Conservation (phyloP, 805 yeast species). For the Myxozyma mucilagina region DNA sequence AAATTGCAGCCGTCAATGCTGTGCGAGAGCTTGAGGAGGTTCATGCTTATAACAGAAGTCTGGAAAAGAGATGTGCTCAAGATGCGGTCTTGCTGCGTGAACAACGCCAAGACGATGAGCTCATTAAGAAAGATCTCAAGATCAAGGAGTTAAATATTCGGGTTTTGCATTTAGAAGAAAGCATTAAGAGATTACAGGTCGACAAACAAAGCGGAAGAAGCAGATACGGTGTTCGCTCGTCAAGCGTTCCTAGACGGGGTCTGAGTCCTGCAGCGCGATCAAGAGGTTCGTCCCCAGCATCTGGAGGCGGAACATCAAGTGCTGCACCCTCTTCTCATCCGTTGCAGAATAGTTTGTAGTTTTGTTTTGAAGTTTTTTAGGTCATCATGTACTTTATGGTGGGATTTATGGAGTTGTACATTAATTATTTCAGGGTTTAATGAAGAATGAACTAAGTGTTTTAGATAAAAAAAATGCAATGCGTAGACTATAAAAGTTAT, state of each 20-base stretch:
- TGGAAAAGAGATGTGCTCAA: conserved; percentile 32
- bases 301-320: conserved; percentile 11
- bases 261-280: conserved; percentile 28
- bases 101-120: conserved; percentile 38
- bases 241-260: conserved; percentile 29
- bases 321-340: conserved; percentile 18
- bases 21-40: conserved; percentile 37
- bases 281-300: conserved; percentile 24
- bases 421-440: not conserved
- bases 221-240: conserved; percentile 34
- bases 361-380: not conserved
- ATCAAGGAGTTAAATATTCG: conserved; percentile 36
- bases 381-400: not conserved
- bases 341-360: conserved; percentile 2
- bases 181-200: conserved; percentile 32
- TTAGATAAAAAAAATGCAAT: too few species aligned
- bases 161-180: conserved; percentile 38
- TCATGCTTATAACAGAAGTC: conserved; percentile 32
- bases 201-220: conserved; percentile 30
- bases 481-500: too few species aligned
- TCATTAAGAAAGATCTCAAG: conserved; percentile 35
- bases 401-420: not conserved
- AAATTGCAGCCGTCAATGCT: conserved; percentile 38
- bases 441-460: too few species aligned
- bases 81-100: conserved; percentile 36